Evolutionary conservation across 1,139 yeast species (phyloP).

Genomic region (Candida frijolesensis): DNA sequence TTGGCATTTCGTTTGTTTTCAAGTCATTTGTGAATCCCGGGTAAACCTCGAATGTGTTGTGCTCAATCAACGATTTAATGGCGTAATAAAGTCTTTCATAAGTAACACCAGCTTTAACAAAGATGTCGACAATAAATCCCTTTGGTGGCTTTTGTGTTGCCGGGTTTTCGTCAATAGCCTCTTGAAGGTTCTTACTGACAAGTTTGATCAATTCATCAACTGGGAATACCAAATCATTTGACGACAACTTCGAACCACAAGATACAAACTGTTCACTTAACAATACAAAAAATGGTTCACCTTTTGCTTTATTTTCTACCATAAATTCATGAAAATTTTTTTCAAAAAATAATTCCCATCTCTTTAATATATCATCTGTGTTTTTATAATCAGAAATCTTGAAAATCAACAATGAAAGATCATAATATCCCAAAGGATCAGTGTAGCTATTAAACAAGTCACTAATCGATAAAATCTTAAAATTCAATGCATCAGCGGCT

Average conservation of each 20-base stretch:
- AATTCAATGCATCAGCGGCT: slow-evolving; percentile 59
- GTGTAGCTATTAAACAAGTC: slow-evolving; percentile 85
- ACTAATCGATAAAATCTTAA: slow-evolving; percentile 67
- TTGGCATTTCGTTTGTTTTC: slow-evolving; percentile 54
- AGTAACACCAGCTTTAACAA: slow-evolving; percentile 73
- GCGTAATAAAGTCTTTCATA: slow-evolving; percentile 70
- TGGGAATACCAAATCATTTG: slow-evolving; percentile 78
- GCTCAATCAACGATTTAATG: slow-evolving; percentile 68
- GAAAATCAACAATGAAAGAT: slow-evolving; percentile 75
- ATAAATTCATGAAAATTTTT: slow-evolving; percentile 39
- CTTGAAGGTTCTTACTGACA: slow-evolving; percentile 44
- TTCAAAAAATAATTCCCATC: slow-evolving; percentile 70
- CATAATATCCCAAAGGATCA: slow-evolving; percentile 86
- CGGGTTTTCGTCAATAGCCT: slow-evolving; percentile 40
- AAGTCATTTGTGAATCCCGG: slow-evolving; percentile 46
- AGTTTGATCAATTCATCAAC: slow-evolving; percentile 69
- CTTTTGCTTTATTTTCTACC: slow-evolving; percentile 30
- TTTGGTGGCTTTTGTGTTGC: slow-evolving; percentile 43
- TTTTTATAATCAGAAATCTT: slow-evolving; percentile 81
- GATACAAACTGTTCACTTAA: slow-evolving; percentile 40
- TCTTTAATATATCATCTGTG: slow-evolving; percentile 67
- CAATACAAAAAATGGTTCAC: slow-evolving; percentile 42
- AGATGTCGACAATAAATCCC: slow-evolving; percentile 60
- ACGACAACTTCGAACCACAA: slow-evolving; percentile 47
- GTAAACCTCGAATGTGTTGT: slow-evolving; percentile 52